phyloP scores from a whole-genome alignment of 2,329 filamentous ascomycete genomes.

The Myriangium duriaei region DNA sequence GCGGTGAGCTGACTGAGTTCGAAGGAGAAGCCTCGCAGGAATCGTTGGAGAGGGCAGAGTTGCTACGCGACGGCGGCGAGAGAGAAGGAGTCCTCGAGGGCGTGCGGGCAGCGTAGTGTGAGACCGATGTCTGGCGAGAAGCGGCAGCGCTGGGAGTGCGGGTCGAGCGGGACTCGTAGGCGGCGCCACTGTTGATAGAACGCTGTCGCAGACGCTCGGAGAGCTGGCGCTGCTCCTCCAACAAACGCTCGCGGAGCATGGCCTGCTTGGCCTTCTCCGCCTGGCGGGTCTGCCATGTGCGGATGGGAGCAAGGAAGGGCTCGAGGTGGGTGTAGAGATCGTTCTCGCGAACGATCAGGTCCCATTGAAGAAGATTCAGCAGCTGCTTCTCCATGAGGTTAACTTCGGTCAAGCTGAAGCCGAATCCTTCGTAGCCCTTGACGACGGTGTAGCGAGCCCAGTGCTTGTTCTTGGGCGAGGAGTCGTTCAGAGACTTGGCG shows the following conservation, averaged over 20 bases:
- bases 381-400: constrained; percentile 99
- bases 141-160: constrained; percentile 19
- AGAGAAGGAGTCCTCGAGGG: constrained; percentile 36
- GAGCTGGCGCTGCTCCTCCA: constrained; percentile 22
- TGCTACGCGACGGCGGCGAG: constrained; percentile 33
- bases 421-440: constrained; percentile 60
- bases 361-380: constrained; percentile 88
- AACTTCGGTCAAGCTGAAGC: constrained; percentile 88
- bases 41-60: constrained; percentile 23
- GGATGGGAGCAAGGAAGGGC: constrained; percentile 76
- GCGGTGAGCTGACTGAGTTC: constrained; percentile 22
- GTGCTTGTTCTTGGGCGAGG: constrained; percentile 99
- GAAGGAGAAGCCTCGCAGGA: constrained; percentile 22
- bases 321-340: constrained; percentile 83
- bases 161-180: constrained; percentile 26
- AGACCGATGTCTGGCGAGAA: constrained; percentile 7
- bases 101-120: constrained; percentile 8
- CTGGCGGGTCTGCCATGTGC: constrained; percentile 43
- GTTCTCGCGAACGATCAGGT: constrained; percentile 70
- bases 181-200: constrained; percentile 16
- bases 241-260: constrained; percentile 30
- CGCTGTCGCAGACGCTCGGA: constrained; percentile 25
- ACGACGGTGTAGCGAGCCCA: constrained; percentile 90
- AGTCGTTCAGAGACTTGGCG: constrained; percentile 97
- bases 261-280: constrained; percentile 39